A percentile compares a stretch with the other conserved stretches of the same genome.
phyloP scores from a whole-genome alignment of 495 filamentous ascomycete genomes.

The Penicillium coffeae region DNA sequence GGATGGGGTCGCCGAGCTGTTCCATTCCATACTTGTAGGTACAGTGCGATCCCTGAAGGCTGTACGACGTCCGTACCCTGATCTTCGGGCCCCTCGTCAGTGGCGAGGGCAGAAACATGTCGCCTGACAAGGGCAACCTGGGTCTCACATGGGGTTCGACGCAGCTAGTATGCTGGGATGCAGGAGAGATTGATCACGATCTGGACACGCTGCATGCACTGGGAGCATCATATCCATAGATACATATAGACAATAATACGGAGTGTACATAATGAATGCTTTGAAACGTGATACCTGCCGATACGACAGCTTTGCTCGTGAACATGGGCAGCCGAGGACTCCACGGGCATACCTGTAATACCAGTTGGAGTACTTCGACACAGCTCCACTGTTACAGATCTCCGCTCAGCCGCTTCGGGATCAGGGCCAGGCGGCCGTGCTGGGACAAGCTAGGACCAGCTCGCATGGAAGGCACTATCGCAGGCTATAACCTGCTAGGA shows the following conservation, averaged over 20 bases:
- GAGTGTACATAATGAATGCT: too few relatives aligned
- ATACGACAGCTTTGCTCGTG: too few relatives aligned
- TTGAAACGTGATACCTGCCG: too few relatives aligned
- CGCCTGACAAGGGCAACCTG: slow-evolving; percentile 7
- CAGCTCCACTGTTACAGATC: slow-evolving; percentile 3
- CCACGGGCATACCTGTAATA: too few relatives aligned
- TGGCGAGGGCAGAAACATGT: slow-evolving; percentile 10
- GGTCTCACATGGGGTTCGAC: background rate
- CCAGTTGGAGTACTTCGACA: background rate
- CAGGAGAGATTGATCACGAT: background rate
- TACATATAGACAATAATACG: background rate
- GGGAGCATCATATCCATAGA: background rate
- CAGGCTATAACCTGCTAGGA: too few relatives aligned
- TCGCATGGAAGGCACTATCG: too few relatives aligned
- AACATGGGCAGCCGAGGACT: too few relatives aligned
- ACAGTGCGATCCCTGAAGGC: background rate
- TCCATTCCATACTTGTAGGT: background rate
- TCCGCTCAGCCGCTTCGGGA: slow-evolving; percentile 13
- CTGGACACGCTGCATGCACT: too few relatives aligned
- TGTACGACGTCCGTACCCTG: slow-evolving; percentile 1
- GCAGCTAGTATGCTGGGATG: slow-evolving; percentile 16
- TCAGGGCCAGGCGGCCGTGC: background rate
- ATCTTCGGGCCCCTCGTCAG: slow-evolving; percentile 16
- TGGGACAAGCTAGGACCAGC: too few relatives aligned
- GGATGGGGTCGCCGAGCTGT: too few relatives aligned